Conservation (phyloP, 352 stramenopile species). For the Globisporangium cylindrosporum region DNA sequence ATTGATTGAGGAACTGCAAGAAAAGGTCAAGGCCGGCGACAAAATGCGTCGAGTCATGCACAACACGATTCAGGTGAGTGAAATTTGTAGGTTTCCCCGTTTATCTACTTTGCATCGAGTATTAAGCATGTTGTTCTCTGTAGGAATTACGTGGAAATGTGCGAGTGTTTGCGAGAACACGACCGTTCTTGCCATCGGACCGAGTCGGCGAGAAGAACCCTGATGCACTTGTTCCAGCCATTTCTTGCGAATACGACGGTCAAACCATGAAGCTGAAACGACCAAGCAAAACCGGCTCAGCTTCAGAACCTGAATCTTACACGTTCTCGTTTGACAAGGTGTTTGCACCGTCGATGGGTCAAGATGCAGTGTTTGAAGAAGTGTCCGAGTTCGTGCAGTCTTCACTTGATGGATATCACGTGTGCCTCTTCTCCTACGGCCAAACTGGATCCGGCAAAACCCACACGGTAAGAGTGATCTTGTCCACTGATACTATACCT, state of each 20-base stretch:
- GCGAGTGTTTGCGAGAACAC: constrained; percentile 94
- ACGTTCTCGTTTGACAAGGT: constrained; percentile 97
- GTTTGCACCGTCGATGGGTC: constrained; percentile 90
- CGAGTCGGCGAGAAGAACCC: constrained; percentile 33
- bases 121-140: neutral
- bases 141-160: constrained; percentile 99
- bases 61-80: constrained; percentile 92
- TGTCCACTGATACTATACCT: neutral
- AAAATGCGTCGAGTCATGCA: constrained; percentile 93
- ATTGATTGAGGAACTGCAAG: constrained; percentile 64
- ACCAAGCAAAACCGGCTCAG: constrained; percentile 34
- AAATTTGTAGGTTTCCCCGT: neutral
- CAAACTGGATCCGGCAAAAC: constrained; percentile 94
- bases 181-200: constrained; percentile 88
- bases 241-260: constrained; percentile 70
- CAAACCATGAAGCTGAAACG: constrained; percentile 62
- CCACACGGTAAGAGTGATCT: constrained; percentile 67
- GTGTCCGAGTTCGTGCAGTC: constrained; percentile 98
- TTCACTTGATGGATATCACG: constrained; percentile 96
- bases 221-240: constrained; percentile 38
- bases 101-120: neutral
- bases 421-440: constrained; percentile 96
- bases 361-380: constrained; percentile 96
- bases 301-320: constrained; percentile 46
- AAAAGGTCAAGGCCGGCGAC: constrained; percentile 75